Conservation (phyloP, 2,329 filamentous ascomycete species). For the Cladosporium sp. region DNA sequence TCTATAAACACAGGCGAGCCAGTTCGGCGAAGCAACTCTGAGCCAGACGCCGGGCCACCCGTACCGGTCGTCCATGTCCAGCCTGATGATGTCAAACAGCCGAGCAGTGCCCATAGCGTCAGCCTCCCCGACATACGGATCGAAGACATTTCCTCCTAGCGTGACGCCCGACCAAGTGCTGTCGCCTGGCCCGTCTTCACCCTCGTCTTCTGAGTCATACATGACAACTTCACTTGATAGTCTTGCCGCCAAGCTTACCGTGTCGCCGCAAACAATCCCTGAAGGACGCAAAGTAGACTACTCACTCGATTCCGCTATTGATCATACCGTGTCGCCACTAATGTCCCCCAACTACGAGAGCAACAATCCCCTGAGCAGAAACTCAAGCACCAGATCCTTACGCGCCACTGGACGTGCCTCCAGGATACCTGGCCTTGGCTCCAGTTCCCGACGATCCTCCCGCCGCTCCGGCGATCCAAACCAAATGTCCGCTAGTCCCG, state of each 20-base stretch:
- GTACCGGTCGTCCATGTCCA: slow-evolving; percentile 22
- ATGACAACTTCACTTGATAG: slow-evolving; percentile 33
- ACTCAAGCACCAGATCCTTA: slow-evolving; percentile 33
- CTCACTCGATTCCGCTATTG: slow-evolving; percentile 17
- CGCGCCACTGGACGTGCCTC: slow-evolving; percentile 23
- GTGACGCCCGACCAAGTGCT: slow-evolving; percentile 7
- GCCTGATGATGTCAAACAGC: slow-evolving; percentile 25
- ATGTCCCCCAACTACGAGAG: slow-evolving; percentile 29
- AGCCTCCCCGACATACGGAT: slow-evolving; percentile 37
- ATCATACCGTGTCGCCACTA: slow-evolving; percentile 24
- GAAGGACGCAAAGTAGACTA: slow-evolving; percentile 30
- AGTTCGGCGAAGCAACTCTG: slow-evolving; percentile 26
- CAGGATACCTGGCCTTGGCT: slow-evolving; percentile 23
- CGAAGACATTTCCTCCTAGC: slow-evolving; percentile 33
- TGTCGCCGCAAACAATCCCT: slow-evolving; percentile 36
- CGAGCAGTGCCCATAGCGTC: slow-evolving; percentile 22
- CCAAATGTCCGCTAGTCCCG: slow-evolving; percentile 33
- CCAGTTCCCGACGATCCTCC: slow-evolving; percentile 28
- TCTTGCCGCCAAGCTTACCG: slow-evolving; percentile 30
- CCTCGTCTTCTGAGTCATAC: slow-evolving; percentile 26
- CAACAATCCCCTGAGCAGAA: slow-evolving; percentile 30
- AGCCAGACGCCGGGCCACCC: slow-evolving; percentile 20
- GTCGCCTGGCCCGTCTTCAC: slow-evolving; percentile 23
- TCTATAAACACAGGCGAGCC: slow-evolving; percentile 26
- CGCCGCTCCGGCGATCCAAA: slow-evolving; percentile 30